Base-by-base conservation (phyloP, 768 basidiomycete genomes). In the Kwoniella europaea region DNA sequence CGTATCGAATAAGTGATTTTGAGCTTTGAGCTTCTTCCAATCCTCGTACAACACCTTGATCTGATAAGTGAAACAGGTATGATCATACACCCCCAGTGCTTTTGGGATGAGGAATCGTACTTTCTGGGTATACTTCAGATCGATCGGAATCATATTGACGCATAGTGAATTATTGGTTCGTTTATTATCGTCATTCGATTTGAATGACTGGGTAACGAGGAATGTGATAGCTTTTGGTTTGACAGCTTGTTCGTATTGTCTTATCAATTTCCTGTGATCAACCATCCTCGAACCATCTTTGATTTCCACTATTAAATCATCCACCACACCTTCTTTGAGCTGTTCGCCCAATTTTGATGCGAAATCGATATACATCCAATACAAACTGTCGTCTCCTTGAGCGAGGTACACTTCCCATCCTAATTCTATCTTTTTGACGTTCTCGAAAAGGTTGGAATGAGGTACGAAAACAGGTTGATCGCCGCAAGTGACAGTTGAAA, bases 391-490 rank as follows among this genome's bases (percentile, higher is more conserved):
- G 3, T 63, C 24, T 9, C 24, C 62, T 52, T 63, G 62, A 50
- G 24, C 22, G n/a, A 63, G 43, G 41, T 43, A n/a, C 20, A 63
- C 46, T 4, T 63, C 62, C 62, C 62, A 63, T 13, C 43, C 24
- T 5, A 63, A 9, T 10, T 63, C 62, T 6, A 63, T 46, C 62
- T 52, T 63, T 12, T 18, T 63, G 20, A 52, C 62, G 44, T 63
- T 46, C 16, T n/a, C 15, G 24, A 63, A 52, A 5, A 63, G 62
- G 24, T 63, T 27, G 10, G 18, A n/a, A 20, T 63, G 62, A 41
- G 44, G 44, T 12, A 63, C 46, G 20, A 27, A 63, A 12, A 50
- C 62, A 15, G 62, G 62, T 52, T 63, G 62, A 29, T 63, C 62
- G 3, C 62, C 62, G 44, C 43, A 46, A 27, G 43, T 24, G 2